Evolutionary conservation across 306 rosid genomes (phyloP), one percentile per base, ranked within the genome.

Genomic region (Dalbergia oliveri): DNA sequence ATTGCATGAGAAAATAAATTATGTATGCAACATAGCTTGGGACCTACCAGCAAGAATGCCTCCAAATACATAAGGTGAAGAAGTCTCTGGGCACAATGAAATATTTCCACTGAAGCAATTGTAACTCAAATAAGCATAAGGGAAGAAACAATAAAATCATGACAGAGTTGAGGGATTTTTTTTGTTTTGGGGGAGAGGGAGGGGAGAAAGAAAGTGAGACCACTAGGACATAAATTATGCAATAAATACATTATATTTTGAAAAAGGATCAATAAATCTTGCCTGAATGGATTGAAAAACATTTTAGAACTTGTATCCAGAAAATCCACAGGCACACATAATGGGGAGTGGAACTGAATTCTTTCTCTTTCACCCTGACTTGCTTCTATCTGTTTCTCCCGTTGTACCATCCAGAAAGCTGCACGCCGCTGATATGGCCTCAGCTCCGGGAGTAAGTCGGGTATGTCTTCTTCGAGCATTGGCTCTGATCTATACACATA

Each of bases 241-340:
- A 26, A 61, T 47, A 67, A 72, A 80, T 16, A 86, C 13, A 49
- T 49, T 43, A 34, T 33, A 51, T 58, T 56, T 60, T 64, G 81
- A 69, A 57, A 63, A 64, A 68, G 41, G 67, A 69, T 75, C 57
- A 86, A 69, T 51, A 74, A 70, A 57, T 34, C 72, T 66, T 84
- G 93, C 98, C 98, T 93, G 98, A 95, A 91, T 56, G 98, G 98
- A 78, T 93, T 95, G 88, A 89, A 89, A 84, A 90, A 93, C 93
- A 95, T 89, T 82, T 88, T 90, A 69, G 86, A 78, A 79, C 84
- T 47, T 8, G 83, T 80, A 65, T 87, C 91, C 8, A 95, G 88
- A 89, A 90, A 93, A 83, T 90, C 88, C 72, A 95, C 80, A 64
- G 92, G 84, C 85, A 95, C 84, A 82, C 96, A 90, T 79, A 91